These are phyloP conservation scores for Rheum nobile DNA, from an alignment of 148 eudicot genomes.

Conservation along the genomic window DNA sequence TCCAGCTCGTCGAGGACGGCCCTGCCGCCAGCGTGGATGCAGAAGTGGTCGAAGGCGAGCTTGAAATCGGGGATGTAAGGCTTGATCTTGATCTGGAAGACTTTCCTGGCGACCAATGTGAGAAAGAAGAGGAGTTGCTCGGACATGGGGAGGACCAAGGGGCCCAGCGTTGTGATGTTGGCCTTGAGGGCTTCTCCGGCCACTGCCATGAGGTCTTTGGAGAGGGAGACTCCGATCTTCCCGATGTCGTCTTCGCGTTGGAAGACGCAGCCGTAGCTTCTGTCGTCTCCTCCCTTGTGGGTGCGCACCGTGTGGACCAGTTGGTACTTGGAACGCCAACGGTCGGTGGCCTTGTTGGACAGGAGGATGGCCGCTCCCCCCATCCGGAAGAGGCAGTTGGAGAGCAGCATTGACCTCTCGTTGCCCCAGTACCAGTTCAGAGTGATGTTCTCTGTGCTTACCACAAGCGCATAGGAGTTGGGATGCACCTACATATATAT, in stretches of 20 bases:
- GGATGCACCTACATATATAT: neutral
- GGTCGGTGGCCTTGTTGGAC: neutral
- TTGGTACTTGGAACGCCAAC: constrained; percentile 2
- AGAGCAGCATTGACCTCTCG: neutral
- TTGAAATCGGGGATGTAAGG: constrained; percentile 1
- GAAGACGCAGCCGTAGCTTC: constrained; percentile 2
- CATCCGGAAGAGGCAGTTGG: constrained; percentile 8
- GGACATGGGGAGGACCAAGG: constrained; percentile 5
- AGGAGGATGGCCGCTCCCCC: constrained; percentile 8
- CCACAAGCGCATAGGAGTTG: constrained; percentile 4
- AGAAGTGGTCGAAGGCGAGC: constrained; percentile 7
- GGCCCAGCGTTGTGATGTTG: constrained; percentile 6
- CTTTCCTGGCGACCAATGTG: neutral
- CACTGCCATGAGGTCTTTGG: constrained; percentile 7
- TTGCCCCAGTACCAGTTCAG: constrained; percentile 9
- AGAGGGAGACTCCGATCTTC: neutral
- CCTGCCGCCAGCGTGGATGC: constrained; percentile 7
- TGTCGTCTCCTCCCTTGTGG: constrained; percentile 3
- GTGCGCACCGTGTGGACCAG: constrained; percentile 4
- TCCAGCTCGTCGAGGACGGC: constrained; percentile 8
- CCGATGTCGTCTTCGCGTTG: constrained; percentile 2
- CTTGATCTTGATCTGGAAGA: constrained; percentile 6
- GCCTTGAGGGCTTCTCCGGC: constrained; percentile 5
- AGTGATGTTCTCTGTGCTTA: constrained; percentile 10
- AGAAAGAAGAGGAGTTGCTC: neutral